A percentile compares a stretch with the other conserved stretches of the same genome.
These are phyloP conservation scores for Allodekkera sacchari DNA, from an alignment of 805 yeast genomes.

Conservation along the genomic window DNA sequence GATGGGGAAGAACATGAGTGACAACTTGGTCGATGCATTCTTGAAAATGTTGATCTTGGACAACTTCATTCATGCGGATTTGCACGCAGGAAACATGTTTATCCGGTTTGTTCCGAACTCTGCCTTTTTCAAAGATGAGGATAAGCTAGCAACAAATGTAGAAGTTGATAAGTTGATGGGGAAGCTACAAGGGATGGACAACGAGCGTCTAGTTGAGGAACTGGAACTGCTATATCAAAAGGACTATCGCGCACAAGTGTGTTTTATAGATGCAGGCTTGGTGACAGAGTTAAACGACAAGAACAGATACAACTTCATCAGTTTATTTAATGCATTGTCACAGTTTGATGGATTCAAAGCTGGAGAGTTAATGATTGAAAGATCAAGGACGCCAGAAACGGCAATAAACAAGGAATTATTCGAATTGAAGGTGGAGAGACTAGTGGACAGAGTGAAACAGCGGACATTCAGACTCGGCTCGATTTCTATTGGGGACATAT, in stretches of 20 bases:
- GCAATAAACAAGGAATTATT: conserved; percentile 79
- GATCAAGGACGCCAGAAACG: conserved; percentile 91
- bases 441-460: conserved; percentile 73
- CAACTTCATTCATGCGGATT: conserved; percentile 92
- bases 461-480: conserved; percentile 90
- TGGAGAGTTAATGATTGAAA: conserved; percentile 91
- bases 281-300: conserved; percentile 77
- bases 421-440: conserved; percentile 76
- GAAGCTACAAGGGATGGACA: conserved; percentile 28
- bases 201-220: conserved; percentile 30
- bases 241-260: conserved; percentile 76
- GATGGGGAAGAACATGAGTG: conserved; percentile 62
- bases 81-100: conserved; percentile 95
- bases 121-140: conserved; percentile 16
- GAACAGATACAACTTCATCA: conserved; percentile 81
- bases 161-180: conserved; percentile 31
- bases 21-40: conserved; percentile 83
- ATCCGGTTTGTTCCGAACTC: conserved; percentile 32
- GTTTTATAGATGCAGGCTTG: conserved; percentile 88
- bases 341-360: conserved; percentile 91
- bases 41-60: conserved; percentile 87
- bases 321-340: conserved; percentile 78
- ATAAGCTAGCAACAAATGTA: conserved; percentile 25
- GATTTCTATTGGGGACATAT: conserved; percentile 82
- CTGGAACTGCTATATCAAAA: conserved; percentile 35